Conservation (phyloP, 225 moss, liverwort and hornwort species). For the Takakia lepidozioides region DNA sequence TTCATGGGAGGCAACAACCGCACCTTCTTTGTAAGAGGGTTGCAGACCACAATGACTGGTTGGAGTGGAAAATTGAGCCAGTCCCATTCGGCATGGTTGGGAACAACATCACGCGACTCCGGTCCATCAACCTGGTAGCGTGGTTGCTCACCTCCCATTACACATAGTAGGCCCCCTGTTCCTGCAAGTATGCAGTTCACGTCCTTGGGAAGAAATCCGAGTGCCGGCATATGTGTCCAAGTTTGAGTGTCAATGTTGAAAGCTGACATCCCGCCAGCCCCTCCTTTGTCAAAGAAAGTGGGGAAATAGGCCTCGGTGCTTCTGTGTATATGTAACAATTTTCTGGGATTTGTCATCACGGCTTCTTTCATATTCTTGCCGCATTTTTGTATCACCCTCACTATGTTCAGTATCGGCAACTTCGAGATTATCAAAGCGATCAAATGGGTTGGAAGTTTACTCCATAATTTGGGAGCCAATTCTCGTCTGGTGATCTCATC, state of each 20-base stretch:
- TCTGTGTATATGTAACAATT: conserved; percentile 17
- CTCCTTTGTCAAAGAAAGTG: conserved; percentile 16
- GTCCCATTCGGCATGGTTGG: conserved; percentile 10
- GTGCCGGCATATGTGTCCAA: conserved; percentile 28
- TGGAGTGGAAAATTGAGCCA: conserved; percentile 22
- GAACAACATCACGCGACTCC: conserved; percentile 2
- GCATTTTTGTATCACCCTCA: conserved; percentile 26
- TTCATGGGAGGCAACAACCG: conserved; percentile 29
- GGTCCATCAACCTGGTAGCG: conserved; percentile 9
- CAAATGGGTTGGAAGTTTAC: conserved; percentile 28
- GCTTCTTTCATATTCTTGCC: conserved; percentile 25
- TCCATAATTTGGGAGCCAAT: conserved; percentile 16
- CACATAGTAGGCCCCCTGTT: conserved; percentile 27
- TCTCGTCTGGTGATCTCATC: too few relatives aligned
- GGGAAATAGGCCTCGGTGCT: conserved; percentile 25
- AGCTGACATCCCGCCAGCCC: conserved; percentile 15
- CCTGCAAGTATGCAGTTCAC: conserved; percentile 20
- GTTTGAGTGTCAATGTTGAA: conserved; percentile 15
- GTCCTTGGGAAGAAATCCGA: conserved; percentile 22
- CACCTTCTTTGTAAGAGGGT: conserved; percentile 24
- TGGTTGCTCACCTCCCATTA: conserved; percentile 19
- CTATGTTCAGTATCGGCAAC: conserved; percentile 28
- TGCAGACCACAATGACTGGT: conserved; percentile 30
- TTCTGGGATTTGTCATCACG: conserved; percentile 27
- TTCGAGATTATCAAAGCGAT: conserved; percentile 27